These are phyloP conservation scores for Harringtonia aguacate DNA, from an alignment of 2,329 filamentous ascomycete species.

Conservation along the genomic window DNA sequence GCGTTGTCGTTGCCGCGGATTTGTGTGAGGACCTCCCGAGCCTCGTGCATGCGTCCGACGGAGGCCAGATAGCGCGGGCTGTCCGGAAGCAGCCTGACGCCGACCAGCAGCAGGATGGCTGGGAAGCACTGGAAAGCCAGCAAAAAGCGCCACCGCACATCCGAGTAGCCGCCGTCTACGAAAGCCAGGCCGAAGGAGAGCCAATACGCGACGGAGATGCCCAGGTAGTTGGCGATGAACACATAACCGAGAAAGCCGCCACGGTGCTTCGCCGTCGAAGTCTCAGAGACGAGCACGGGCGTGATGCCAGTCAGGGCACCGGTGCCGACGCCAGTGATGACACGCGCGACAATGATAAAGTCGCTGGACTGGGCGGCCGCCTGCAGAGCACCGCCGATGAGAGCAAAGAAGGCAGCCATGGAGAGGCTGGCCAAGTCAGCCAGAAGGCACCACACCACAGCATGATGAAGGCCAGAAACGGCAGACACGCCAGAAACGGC, in stretches of 20 bases:
- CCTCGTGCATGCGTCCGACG: conserved; percentile 17
- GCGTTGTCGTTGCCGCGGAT: conserved; percentile 21
- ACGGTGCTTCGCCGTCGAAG: conserved; percentile 32
- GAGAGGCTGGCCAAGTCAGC: conserved; percentile 27
- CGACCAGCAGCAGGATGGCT: conserved; percentile 25
- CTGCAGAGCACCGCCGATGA: conserved; percentile 38
- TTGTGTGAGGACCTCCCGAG: conserved; percentile 16
- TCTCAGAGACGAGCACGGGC: conserved; percentile 36
- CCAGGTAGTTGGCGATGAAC: conserved; percentile 42
- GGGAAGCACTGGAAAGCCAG: conserved; percentile 30
- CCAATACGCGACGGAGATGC: conserved; percentile 32
- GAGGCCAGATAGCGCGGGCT: conserved; percentile 25
- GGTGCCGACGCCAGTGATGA: conserved; percentile 41
- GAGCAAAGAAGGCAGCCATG: conserved; percentile 32
- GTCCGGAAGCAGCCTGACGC: conserved; percentile 31
- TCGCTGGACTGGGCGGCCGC: conserved; percentile 29
- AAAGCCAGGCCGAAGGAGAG: conserved; percentile 22
- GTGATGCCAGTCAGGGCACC: conserved; percentile 39
- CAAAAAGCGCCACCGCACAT: conserved; percentile 26
- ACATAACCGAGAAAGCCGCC: conserved; percentile 36
- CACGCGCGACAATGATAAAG: conserved; percentile 37
- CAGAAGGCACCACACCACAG: no score
- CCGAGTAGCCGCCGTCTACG: conserved; percentile 16
- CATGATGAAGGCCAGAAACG: no score
- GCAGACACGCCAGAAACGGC: background rate